phyloP scores from a whole-genome alignment of 331 rosid species.

The Quercus tomentella region DNA sequence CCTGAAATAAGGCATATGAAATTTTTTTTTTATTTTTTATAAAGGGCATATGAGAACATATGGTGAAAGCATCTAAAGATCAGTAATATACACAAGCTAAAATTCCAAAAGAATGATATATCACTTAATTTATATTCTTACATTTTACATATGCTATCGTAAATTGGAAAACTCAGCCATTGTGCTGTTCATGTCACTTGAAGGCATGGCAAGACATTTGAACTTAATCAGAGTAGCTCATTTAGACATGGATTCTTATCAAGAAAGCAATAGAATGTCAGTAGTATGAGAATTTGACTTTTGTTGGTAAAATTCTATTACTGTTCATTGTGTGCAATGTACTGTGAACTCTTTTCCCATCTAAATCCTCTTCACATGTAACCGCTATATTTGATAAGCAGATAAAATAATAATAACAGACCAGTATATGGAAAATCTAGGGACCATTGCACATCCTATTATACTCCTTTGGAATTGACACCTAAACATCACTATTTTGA shows the following conservation, averaged over 20 bases:
- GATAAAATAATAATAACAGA: background rate
- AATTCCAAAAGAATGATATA: background rate
- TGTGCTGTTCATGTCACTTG: background rate
- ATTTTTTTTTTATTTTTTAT: background rate
- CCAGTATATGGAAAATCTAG: background rate
- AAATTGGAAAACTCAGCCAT: background rate
- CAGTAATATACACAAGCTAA: background rate
- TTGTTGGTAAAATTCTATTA: background rate
- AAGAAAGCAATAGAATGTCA: background rate
- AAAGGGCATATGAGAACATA: slow-evolving; percentile 5
- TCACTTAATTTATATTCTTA: background rate
- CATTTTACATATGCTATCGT: background rate
- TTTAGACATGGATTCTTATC: background rate
- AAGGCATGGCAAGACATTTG: background rate
- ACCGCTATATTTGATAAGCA: background rate
- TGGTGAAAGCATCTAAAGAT: slow-evolving; percentile 4
- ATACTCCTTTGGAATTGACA: background rate
- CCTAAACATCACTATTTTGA: background rate
- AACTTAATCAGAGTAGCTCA: background rate
- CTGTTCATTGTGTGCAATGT: background rate
- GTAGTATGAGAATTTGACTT: background rate
- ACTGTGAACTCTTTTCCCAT: too few species aligned
- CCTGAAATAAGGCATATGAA: slow-evolving; percentile 35
- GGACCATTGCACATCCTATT: background rate
- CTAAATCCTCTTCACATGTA: background rate